These are phyloP conservation scores for Artemisia argyi DNA, from an alignment of 129 eudicot genomes.

Conservation along the genomic window DNA sequence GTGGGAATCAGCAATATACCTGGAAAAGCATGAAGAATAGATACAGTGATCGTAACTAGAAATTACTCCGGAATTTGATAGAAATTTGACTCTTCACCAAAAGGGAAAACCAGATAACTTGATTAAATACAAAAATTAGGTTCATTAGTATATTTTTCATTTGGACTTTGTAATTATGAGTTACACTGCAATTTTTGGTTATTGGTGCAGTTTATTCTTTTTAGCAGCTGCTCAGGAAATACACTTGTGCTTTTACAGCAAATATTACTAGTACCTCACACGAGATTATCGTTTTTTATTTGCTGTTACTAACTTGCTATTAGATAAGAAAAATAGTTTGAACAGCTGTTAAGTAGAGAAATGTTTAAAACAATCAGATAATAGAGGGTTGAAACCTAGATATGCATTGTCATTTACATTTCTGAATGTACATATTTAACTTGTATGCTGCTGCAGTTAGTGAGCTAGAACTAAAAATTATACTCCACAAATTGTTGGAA, in stretches of 20 bases:
- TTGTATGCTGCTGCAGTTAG: background rate
- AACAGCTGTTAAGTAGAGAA: background rate
- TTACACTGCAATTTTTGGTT: too few relatives aligned
- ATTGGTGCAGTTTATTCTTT: too few relatives aligned
- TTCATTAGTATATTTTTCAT: too few relatives aligned
- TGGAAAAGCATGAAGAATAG: background rate
- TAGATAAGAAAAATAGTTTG: background rate
- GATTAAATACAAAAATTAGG: too few relatives aligned
- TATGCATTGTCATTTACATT: conserved; percentile 12
- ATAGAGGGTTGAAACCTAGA: background rate
- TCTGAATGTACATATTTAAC: background rate
- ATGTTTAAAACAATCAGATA: background rate
- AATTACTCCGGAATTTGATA: background rate
- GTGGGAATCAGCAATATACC: background rate
- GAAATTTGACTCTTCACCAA: too few relatives aligned
- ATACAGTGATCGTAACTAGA: background rate
- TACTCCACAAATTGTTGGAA: background rate
- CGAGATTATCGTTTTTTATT: background rate
- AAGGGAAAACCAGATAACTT: too few relatives aligned
- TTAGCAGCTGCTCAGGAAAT: too few relatives aligned
- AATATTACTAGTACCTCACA: too few relatives aligned
- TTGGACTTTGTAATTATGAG: too few relatives aligned
- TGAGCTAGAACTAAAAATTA: conserved; percentile 10
- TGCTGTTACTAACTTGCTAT: background rate
- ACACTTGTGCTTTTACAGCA: too few relatives aligned